Conservation (phyloP, 306 rosid species). For the Alnus glutinosa region DNA sequence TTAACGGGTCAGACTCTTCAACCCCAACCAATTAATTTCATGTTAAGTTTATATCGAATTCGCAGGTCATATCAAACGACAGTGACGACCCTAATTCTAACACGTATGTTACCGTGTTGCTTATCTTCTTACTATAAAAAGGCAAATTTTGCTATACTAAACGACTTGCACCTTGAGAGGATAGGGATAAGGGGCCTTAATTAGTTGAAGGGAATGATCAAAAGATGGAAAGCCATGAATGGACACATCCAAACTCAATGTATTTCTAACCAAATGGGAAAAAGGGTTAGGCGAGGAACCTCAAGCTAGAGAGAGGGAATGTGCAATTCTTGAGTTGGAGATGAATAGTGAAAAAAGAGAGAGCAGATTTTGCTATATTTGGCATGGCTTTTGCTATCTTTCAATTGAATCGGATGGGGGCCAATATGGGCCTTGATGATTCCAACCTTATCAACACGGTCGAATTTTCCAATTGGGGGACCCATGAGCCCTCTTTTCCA, state of each 20-base stretch:
- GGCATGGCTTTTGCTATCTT: background rate
- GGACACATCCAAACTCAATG: background rate
- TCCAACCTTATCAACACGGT: background rate
- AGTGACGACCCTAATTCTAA: too few species aligned
- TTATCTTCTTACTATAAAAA: constrained; percentile 32
- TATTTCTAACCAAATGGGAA: background rate
- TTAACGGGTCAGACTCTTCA: too few species aligned
- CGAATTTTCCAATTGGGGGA: constrained; percentile 18
- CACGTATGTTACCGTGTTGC: background rate
- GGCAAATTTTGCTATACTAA: constrained; percentile 29
- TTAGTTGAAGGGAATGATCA: background rate
- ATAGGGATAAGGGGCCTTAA: background rate
- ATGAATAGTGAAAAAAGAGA: constrained; percentile 1
- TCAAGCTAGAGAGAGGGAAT: background rate
- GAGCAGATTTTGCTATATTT: constrained; percentile 14
- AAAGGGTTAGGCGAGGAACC: background rate
- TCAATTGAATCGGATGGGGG: background rate
- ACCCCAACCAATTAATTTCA: too few species aligned
- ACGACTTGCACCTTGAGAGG: constrained; percentile 11
- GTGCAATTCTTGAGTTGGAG: background rate
- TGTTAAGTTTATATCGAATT: too few species aligned
- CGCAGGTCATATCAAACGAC: too few species aligned
- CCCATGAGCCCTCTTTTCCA: constrained; percentile 22
- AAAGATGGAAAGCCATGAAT: background rate
- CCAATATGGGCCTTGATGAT: constrained; percentile 26